phyloP scores from a whole-genome alignment of 2,329 filamentous ascomycete species.

The Thielaviopsis populi region DNA sequence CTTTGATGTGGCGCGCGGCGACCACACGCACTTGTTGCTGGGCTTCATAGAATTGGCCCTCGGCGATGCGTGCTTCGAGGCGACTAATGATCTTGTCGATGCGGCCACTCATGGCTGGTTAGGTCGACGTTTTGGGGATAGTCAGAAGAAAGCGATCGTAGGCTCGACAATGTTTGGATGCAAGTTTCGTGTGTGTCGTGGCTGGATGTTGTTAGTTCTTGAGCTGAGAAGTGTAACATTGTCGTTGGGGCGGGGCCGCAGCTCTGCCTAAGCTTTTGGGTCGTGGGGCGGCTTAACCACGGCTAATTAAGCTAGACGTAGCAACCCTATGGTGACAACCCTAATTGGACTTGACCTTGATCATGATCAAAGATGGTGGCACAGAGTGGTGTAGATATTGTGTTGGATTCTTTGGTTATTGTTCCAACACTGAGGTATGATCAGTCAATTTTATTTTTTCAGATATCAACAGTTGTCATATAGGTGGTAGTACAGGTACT shows the following conservation, averaged over 20 bases:
- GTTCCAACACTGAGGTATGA: too few species aligned
- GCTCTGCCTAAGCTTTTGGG: neutral
- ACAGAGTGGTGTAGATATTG: too few species aligned
- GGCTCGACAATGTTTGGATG: neutral
- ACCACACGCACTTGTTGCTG: slow-evolving; percentile 97
- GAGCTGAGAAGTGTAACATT: neutral
- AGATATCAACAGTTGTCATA: neutral
- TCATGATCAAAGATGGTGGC: too few species aligned
- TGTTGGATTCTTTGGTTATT: too few species aligned
- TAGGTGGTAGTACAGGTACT: neutral
- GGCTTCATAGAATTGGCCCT: slow-evolving; percentile 93
- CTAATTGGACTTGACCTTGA: neutral
- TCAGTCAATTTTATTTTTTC: neutral
- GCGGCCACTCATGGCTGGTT: slow-evolving; percentile 26
- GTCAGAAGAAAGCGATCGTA: neutral
- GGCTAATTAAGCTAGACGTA: neutral
- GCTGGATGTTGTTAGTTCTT: neutral
- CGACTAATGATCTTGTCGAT: slow-evolving; percentile 44
- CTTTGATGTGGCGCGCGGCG: slow-evolving; percentile 83
- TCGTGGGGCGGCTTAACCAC: slow-evolving; percentile 12
- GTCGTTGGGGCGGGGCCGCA: neutral
- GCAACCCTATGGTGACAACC: neutral
- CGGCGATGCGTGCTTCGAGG: slow-evolving; percentile 73
- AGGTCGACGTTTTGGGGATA: too few species aligned
- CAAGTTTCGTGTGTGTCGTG: neutral